phyloP scores from a whole-genome alignment of 164 flowering plant species.

The Kingdonia uniflora region DNA sequence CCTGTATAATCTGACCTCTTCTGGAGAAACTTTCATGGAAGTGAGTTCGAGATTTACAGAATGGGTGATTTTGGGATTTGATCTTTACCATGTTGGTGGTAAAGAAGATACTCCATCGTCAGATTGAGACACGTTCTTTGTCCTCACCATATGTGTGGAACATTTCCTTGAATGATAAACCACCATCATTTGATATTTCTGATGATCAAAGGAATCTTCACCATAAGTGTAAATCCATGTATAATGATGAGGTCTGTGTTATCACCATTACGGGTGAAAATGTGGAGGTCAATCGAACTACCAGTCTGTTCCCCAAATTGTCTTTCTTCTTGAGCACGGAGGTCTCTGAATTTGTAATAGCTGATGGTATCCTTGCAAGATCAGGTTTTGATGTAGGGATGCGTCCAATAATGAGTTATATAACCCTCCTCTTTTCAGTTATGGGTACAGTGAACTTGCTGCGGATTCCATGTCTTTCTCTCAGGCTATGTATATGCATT shows the following conservation, averaged over 20 bases:
- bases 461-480: slow-evolving; percentile 27
- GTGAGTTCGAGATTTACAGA: slow-evolving; percentile 49
- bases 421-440: no score
- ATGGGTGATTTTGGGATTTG: slow-evolving; percentile 31
- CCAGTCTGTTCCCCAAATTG: slow-evolving; percentile 21
- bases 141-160: slow-evolving; percentile 23
- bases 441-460: no score
- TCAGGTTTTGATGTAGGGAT: no score
- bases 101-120: no score
- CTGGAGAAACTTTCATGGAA: slow-evolving; percentile 35
- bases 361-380: no score
- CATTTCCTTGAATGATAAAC: slow-evolving; percentile 73
- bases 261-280: slow-evolving; percentile 66
- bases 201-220: no score
- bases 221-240: no score
- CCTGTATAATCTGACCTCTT: no score
- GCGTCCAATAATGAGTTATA: no score
- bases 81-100: slow-evolving; percentile 53
- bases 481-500: slow-evolving; percentile 40
- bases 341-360: slow-evolving; percentile 16
- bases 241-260: slow-evolving; percentile 35
- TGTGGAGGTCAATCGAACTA: slow-evolving; percentile 39
- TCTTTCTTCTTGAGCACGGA: slow-evolving; percentile 39
- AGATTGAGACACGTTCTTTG: no score
- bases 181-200: slow-evolving; percentile 23